Conservation (phyloP, 2,329 filamentous ascomycete species). For the Westerdykella ornata region DNA sequence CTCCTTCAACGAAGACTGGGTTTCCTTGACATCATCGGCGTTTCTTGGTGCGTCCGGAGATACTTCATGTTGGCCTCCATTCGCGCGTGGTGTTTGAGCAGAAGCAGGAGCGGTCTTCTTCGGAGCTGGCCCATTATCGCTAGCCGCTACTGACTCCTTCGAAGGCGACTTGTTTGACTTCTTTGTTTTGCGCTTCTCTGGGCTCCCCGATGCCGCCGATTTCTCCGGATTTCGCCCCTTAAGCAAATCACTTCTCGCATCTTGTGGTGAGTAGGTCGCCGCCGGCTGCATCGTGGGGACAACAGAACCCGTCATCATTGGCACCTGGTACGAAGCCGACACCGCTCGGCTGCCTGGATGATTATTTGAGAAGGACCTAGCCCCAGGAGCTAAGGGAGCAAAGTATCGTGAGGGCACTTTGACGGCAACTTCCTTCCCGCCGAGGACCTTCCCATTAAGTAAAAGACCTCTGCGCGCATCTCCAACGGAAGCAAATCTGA, state of each 20-base stretch:
- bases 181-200: conserved; percentile 15
- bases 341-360: no score
- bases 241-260: conserved; percentile 30
- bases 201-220: conserved; percentile 5
- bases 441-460: not conserved
- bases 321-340: not conserved
- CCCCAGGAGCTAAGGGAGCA: not conserved
- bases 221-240: conserved; percentile 2
- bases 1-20: no score
- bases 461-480: conserved; percentile 10
- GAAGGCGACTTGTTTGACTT: conserved; percentile 8
- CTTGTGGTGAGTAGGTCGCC: conserved; percentile 29
- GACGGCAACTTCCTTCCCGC: conserved; percentile 3
- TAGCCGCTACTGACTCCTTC: conserved; percentile 3
- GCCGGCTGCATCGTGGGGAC: not conserved
- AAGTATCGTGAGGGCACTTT: conserved; percentile 9
- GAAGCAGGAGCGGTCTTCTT: no score
- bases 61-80: no score
- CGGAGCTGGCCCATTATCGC: no score
- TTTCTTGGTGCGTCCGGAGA: no score
- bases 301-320: no score
- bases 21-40: no score
- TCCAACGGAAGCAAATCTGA: conserved; percentile 10
- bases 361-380: not conserved
- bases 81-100: no score